Evolutionary conservation across 1,284 basidiomycete genomes (phyloP), one percentile per base, ranked within the genome.

Genomic region (Waitea zeae): DNA sequence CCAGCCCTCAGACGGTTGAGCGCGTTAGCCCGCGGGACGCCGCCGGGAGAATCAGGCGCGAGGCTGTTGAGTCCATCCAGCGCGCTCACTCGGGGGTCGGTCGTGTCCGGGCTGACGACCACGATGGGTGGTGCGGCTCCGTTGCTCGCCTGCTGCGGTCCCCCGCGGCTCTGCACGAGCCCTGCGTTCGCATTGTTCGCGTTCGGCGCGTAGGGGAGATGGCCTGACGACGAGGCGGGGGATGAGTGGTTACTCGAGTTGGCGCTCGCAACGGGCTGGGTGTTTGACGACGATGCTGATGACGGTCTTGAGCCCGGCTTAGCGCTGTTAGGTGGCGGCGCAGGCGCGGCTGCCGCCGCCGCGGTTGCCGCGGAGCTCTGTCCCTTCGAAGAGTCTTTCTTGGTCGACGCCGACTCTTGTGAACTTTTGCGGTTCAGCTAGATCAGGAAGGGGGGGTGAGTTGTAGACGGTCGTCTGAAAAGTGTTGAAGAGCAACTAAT

Each of bases 31-130:
- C 71, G 53, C n/a, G 64, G 74, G 75, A 76, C 26, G 70, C 77
- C 2, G 61, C 62, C 20, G 60, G 58, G 42, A 47, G 29, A 64
- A 44, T 18, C 58, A 57, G 17, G 64, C 44, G 41, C 73, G 58
- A 39, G 67, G 59, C 37, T 74, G 64, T 40, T 79, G 73, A 14
- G 61, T 48, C 24, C 57, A 56, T 39, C 53, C 49, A 45, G 52
- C 51, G 38, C 35, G 54, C 60, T 43, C 59, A 42, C 43, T 20
- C 48, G 38, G 9, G 64, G 59, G 42, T 86, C 81, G 20, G 65
- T 50, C 9, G 72, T 68, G 48, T 92, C 84, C 17, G 83, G 67
- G 43, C 90, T 84, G 46, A 93, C 86, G 35, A 95, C 86, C 47
- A 92, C 84, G 36, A 88, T 82, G 36, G 87, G 87, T 12, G 82